phyloP scores from a whole-genome alignment of 163 green algal species.

The Scenedesmus sp. region DNA sequence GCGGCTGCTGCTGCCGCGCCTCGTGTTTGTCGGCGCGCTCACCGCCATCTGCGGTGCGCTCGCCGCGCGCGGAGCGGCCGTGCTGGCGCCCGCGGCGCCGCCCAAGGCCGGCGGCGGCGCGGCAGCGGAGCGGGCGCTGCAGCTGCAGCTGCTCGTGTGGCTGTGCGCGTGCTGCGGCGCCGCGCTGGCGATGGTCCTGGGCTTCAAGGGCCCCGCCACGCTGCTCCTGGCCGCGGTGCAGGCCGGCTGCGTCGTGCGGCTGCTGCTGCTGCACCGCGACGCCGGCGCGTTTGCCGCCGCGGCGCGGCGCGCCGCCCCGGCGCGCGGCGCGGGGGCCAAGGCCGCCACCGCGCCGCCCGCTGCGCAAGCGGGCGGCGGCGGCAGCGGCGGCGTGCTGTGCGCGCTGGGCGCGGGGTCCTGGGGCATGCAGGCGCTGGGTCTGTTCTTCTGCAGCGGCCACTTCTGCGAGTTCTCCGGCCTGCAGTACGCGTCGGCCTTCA shows the following conservation, averaged over 20 bases:
- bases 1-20: constrained; percentile 51
- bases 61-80: not conserved
- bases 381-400: not conserved
- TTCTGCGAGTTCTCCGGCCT: constrained; percentile 80
- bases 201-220: constrained; percentile 46
- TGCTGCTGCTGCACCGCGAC: constrained; percentile 11
- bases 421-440: constrained; percentile 47
- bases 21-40: constrained; percentile 42
- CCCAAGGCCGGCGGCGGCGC: not conserved
- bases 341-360: not conserved
- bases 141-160: constrained; percentile 27
- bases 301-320: not conserved
- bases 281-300: too few relatives aligned
- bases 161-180: constrained; percentile 20
- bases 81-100: not conserved
- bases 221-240: constrained; percentile 53
- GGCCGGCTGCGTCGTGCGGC: not conserved
- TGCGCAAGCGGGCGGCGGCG: too few relatives aligned
- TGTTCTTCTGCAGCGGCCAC: constrained; percentile 78
- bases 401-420: not conserved
- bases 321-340: not conserved
- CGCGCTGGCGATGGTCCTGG: constrained; percentile 53
- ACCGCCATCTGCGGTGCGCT: not conserved
- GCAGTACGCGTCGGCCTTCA: constrained; percentile 77
- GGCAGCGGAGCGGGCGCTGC: not conserved